Evolutionary conservation across 768 basidiomycete species (phyloP), one percentile per base, ranked within the genome.

Genomic region (Wakefieldia striispora): DNA sequence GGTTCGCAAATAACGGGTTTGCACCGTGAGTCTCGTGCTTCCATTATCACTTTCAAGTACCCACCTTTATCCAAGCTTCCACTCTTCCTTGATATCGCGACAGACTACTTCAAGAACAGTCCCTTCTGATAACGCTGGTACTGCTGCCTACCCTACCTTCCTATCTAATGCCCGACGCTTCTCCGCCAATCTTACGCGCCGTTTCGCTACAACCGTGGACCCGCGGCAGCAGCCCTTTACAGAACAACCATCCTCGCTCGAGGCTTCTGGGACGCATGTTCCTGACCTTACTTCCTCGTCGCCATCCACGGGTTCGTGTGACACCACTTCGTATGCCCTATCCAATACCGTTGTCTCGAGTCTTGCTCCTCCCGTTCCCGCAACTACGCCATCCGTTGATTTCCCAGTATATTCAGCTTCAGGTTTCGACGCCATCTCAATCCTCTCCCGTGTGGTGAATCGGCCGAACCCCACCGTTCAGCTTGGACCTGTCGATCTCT

Each of bases 401-500:
- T 68, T 79, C 23, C 83, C 86, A 2, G 75, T 97, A 2, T 99
- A 99, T 71, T 94, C 92, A 2, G 74, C 84, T 1, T 88, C 91
- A 1, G 97, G 95, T 3, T 97, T 97, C 56, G 95, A 98, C 65
- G 75, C 95, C 42, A 73, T 98, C 40, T 81, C 86, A 24, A 76
- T 97, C 38, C 77, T 98, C 23, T 77, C 87, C 10, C 79, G 91
- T 8, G 86, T 98, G 8, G 84, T 79, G 6, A 78, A 75, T 14
- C 79, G 95, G 6, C 82, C 82, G 1, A 79, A 86, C 58, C 91
- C 92, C 1, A 80, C 73, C 50, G 78, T 97, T 37, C 70, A 75
- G 10, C 79, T 98, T 16, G 95, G 97, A 14, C 92, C 95, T 0
- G 90, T 98, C 24, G 95, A 99, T 68, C 73, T 93, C 51, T 86